Conservation (phyloP, 2,329 filamentous ascomycete genomes). For the Phoma sp. region DNA sequence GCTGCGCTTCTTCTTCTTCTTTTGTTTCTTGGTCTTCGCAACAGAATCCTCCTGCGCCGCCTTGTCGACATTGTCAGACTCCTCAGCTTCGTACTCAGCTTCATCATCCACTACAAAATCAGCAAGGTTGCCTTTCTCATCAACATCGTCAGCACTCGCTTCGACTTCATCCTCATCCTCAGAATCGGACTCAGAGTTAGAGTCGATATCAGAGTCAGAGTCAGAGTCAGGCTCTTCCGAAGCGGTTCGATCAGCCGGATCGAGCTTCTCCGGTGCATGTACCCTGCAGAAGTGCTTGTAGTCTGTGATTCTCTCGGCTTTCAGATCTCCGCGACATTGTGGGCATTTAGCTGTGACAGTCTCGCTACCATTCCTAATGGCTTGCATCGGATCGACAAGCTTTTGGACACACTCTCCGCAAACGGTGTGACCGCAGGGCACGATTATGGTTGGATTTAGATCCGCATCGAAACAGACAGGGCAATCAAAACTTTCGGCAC, state of each 20-base stretch:
- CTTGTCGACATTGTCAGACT: constrained; percentile 1
- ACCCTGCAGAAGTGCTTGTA: constrained; percentile 75
- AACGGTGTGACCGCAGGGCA: constrained; percentile 82
- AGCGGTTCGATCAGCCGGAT: constrained; percentile 20
- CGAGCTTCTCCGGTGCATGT: constrained; percentile 64
- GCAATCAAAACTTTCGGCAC: constrained; percentile 71
- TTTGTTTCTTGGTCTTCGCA: constrained; percentile 30
- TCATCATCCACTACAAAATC: constrained; percentile 64
- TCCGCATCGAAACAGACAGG: constrained; percentile 81
- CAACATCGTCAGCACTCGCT: constrained; percentile 50
- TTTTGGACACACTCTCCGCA: constrained; percentile 78
- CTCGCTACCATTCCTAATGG: constrained; percentile 62
- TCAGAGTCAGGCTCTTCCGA: constrained; percentile 28
- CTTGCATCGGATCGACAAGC: constrained; percentile 66
- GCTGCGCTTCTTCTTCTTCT: constrained; percentile 38
- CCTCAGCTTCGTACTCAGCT: constrained; percentile 26
- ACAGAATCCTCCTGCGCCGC: constrained; percentile 29
- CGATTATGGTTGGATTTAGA: constrained; percentile 75
- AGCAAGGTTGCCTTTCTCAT: constrained; percentile 49
- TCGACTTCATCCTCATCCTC: constrained; percentile 52
- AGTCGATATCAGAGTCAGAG: constrained; percentile 30
- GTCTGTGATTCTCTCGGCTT: constrained; percentile 74
- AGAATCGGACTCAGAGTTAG: constrained; percentile 42
- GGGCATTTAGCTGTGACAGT: constrained; percentile 70
- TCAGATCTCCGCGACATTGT: constrained; percentile 72